Base-by-base conservation (phyloP, 495 filamentous ascomycete species). In the Penicillium subrubescens region DNA sequence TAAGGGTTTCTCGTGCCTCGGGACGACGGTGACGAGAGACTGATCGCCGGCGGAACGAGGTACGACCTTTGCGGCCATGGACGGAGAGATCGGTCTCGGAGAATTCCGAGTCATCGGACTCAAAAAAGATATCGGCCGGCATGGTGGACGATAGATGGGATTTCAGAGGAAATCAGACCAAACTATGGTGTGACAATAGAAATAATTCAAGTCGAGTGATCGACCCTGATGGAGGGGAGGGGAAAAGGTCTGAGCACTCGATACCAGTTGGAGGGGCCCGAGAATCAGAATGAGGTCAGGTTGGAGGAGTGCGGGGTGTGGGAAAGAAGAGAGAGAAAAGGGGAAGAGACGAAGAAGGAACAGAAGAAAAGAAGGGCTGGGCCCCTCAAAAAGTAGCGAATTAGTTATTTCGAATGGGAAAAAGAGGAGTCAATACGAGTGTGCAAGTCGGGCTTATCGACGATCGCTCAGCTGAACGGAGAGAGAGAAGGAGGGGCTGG, bases 81-180 rank as follows among this genome's bases (percentile, higher is more conserved):
- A 76, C 71, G 31, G 76, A 80, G 60, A 75, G 33, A 52, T 82
- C 79, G 15, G 78, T 76, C 66, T 81, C 79, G 19, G 77, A 77
- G 64, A 69, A 77, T 2, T 81, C 80, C 19, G 73, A 72, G 34
- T 79, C 77, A 23, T 70, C 61, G 3, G 77, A 77, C 37, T 79
- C 76, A 44, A 59, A 66, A 46, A 65, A 21, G 27, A 64, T 59
- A 54, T 61, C 37, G 17, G 29, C 56, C 17, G 69, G 71, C 65
- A 70, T 73, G 57, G 62, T 71, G 61, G 65, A 61, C 5, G 62
- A 56, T 66, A 34, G 15, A 34, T 43, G 31, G 29, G 55, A 12
- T 57, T 54, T 37, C 53, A 37, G 53, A 34, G 10, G 31, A 34
- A 37, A 37, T 58, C 48, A 43, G 23, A 39, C 55, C 17, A 43